phyloP scores from a whole-genome alignment of 176 grass and related monocot genomes.

The Oryza meyeriana region DNA sequence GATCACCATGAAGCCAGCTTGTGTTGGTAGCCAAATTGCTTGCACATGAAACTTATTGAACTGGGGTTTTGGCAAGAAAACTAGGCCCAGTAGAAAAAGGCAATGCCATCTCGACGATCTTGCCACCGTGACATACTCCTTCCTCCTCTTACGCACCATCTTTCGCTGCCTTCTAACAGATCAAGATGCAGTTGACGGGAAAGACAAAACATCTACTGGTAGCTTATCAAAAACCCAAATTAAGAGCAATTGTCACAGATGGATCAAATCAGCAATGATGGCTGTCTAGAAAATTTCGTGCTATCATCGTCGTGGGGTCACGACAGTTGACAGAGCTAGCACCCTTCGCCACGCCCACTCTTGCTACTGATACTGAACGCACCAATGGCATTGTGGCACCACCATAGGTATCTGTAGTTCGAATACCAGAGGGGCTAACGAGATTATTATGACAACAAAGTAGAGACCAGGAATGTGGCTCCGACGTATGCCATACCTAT shows the following conservation, averaged over 20 bases:
- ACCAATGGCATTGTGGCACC: background rate
- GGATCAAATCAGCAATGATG: no score
- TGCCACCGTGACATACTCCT: no score
- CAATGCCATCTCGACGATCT: no score
- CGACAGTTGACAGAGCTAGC: no score
- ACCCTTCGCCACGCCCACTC: background rate
- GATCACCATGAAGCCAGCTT: constrained; percentile 17
- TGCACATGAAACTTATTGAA: background rate
- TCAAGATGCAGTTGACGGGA: background rate
- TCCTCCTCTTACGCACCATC: no score
- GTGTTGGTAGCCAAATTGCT: background rate
- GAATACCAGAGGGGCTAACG: background rate
- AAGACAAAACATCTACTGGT: background rate
- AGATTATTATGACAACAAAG: background rate
- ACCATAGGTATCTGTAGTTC: background rate
- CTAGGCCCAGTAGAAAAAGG: no score
- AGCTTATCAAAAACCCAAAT: no score
- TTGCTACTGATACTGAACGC: background rate
- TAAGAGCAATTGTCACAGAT: no score
- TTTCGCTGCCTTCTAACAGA: no score
- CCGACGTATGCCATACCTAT: background rate
- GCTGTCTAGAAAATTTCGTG: no score
- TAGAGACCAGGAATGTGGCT: background rate
- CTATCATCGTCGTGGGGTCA: no score
- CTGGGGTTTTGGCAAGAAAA: no score